Percentiles rank a stretch among this genome's conserved stretches.
Conservation (phyloP, 2,329 filamentous ascomycete genomes). For the Chalaropsis ovoidea region DNA sequence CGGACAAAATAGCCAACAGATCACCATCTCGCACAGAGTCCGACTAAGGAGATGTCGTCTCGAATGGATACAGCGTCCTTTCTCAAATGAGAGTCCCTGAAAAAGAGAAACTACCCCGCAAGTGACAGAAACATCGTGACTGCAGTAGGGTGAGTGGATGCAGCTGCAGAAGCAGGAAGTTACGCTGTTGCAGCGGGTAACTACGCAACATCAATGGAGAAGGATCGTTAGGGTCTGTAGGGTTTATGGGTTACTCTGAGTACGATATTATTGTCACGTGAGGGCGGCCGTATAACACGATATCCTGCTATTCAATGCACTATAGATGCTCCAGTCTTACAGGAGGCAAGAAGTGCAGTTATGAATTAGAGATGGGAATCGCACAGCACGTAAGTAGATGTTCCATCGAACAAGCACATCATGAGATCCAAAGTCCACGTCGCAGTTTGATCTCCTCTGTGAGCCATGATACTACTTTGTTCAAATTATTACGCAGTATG, state of each 20-base stretch:
- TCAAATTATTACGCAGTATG: neutral
- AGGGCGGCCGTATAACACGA: neutral
- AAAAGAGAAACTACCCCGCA: neutral
- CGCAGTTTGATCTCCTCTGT: neutral
- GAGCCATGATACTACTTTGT: neutral
- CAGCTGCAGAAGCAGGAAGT: neutral
- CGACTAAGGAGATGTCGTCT: conserved; percentile 3
- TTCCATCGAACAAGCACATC: neutral
- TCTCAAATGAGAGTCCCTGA: conserved; percentile 4
- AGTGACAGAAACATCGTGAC: neutral
- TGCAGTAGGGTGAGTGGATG: neutral
- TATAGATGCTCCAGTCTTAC: no score
- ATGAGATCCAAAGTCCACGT: neutral
- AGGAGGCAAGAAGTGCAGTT: no score
- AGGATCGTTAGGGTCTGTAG: neutral
- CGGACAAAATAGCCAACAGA: neutral
- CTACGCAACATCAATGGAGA: no score
- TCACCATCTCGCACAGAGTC: neutral
- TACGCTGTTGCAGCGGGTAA: neutral
- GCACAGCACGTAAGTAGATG: no score
- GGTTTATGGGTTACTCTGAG: neutral
- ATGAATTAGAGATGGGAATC: no score
- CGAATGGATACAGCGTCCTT: conserved; percentile 9
- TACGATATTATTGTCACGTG: no score
- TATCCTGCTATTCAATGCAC: neutral